These are phyloP conservation scores for Whalleya microplaca DNA, from an alignment of 2,329 filamentous ascomycete genomes.

Conservation along the genomic window DNA sequence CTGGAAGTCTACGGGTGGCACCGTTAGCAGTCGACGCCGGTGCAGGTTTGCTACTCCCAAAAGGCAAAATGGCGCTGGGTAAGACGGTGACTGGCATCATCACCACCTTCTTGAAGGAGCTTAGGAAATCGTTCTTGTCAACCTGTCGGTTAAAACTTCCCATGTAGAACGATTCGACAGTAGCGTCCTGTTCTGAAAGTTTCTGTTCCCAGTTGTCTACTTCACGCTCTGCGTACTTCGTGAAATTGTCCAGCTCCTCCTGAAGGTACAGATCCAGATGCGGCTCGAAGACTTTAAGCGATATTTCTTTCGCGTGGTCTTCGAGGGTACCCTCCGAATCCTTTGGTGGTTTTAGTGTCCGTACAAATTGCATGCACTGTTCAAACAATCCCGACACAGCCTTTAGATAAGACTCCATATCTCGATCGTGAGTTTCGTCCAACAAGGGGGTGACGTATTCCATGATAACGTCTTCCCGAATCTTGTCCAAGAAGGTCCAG, in stretches of 20 bases:
- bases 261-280: constrained; percentile 93
- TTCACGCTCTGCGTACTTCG: constrained; percentile 72
- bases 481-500: constrained; percentile 77
- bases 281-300: constrained; percentile 80
- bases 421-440: constrained; percentile 81
- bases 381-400: constrained; percentile 87
- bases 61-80: constrained; percentile 64
- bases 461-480: constrained; percentile 81
- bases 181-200: constrained; percentile 86
- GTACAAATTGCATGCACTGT: constrained; percentile 78
- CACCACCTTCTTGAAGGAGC: constrained; percentile 96
- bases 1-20: constrained; percentile 34
- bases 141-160: constrained; percentile 91
- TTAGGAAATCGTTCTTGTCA: constrained; percentile 94
- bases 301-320: constrained; percentile 67
- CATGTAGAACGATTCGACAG: constrained; percentile 94
- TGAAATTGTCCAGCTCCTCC: constrained; percentile 88
- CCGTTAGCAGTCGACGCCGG: constrained; percentile 35
- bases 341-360: constrained; percentile 69
- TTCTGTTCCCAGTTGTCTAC: constrained; percentile 91
- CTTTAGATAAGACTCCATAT: constrained; percentile 77
- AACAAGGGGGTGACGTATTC: constrained; percentile 87
- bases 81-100: constrained; percentile 98
- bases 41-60: constrained; percentile 49
- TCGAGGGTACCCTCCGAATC: constrained; percentile 63